Percentiles rank a stretch among this genome's conserved stretches.
Conservation (phyloP, 2,329 filamentous ascomycete species). For the Fusarium sp. region DNA sequence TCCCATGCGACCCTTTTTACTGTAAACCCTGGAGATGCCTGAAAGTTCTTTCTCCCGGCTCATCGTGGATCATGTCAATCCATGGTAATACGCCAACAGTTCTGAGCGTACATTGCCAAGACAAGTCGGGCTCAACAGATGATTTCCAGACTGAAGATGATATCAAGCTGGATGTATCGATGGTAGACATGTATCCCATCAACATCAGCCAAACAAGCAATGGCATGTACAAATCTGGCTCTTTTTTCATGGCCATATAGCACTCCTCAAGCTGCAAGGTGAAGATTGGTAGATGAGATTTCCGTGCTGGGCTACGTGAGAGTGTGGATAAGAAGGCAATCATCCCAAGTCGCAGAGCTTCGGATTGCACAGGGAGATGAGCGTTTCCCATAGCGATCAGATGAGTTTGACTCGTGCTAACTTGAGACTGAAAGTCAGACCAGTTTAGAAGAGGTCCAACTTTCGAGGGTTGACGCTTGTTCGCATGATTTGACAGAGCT, state of each 20-base stretch:
- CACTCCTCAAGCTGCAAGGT: not conserved
- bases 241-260: rapidly evolving
- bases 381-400: not conserved
- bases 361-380: rapidly evolving
- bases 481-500: not conserved
- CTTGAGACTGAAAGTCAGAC: not conserved
- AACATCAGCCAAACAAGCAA: not conserved
- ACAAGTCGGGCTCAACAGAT: rapidly evolving
- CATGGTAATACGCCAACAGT: not conserved
- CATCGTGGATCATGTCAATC: too few relatives aligned
- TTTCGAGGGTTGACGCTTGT: not conserved
- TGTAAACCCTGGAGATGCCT: too few relatives aligned
- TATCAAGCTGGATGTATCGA: rapidly evolving
- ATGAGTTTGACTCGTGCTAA: not conserved
- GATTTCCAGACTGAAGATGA: rapidly evolving
- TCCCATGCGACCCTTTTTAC: too few relatives aligned
- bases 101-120: rapidly evolving
- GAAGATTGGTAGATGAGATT: not conserved
- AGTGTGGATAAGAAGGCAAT: not conserved
- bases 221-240: rapidly evolving
- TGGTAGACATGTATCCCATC: not conserved
- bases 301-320: not conserved
- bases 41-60: too few relatives aligned
- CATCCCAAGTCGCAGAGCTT: not conserved
- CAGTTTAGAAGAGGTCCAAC: not conserved